Percentiles rank a stretch among this genome's conserved stretches.
phyloP scores from a whole-genome alignment of 129 eudicot species.

The Artemisia argyi region DNA sequence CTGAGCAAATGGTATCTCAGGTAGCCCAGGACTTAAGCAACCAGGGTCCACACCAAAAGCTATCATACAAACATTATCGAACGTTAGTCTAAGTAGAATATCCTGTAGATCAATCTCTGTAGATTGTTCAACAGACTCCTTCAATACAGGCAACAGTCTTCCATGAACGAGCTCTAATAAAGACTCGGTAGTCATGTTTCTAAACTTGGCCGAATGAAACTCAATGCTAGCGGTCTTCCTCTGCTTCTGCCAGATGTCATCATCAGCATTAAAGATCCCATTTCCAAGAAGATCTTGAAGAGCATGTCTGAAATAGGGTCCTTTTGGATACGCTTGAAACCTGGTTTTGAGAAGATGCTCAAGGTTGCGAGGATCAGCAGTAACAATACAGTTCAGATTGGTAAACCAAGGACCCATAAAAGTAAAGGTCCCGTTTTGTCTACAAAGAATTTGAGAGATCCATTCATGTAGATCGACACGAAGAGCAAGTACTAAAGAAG shows the following conservation, averaged over 20 bases:
- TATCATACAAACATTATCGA: conserved; percentile 94
- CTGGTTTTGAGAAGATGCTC: conserved; percentile 81
- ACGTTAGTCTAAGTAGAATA: conserved; percentile 75
- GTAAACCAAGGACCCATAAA: conserved; percentile 87
- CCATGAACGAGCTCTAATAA: conserved; percentile 67
- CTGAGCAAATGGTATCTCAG: conserved; percentile 80
- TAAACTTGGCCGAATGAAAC: conserved; percentile 83
- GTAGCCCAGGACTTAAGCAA: conserved; percentile 73
- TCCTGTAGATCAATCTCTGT: conserved; percentile 65
- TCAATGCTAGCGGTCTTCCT: conserved; percentile 95
- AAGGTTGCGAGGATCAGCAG: conserved; percentile 88
- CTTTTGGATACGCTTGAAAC: conserved; percentile 80
- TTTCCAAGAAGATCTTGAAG: conserved; percentile 78
- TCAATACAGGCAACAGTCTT: conserved; percentile 69
- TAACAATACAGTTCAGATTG: conserved; percentile 74
- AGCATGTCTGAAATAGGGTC: conserved; percentile 61
- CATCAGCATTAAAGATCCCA: conserved; percentile 84
- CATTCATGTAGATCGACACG: conserved; percentile 73
- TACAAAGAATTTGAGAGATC: conserved; percentile 50
- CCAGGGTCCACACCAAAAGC: conserved; percentile 99
- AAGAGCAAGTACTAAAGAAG: conserved; percentile 63
- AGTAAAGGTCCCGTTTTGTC: conserved; percentile 60
- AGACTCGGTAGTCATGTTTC: conserved; percentile 74
- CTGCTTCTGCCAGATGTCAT: conserved; percentile 79
- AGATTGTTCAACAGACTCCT: conserved; percentile 47